Evolutionary conservation across 768 basidiomycete genomes (phyloP), one percentile per base, ranked within the genome.

Genomic region (Russula sp.): DNA sequence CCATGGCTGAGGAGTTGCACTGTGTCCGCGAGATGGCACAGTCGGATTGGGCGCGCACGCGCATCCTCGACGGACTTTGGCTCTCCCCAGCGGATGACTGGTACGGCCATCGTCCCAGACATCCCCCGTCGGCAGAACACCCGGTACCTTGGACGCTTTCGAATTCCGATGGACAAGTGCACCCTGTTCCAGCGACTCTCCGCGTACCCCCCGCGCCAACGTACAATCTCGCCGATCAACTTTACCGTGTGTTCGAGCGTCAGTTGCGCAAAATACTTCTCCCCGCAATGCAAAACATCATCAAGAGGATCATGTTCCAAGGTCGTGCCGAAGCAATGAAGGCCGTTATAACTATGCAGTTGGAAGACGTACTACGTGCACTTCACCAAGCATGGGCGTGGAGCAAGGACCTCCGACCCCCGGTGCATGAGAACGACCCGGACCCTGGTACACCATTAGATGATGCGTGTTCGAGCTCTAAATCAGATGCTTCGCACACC

Each of bases 61-160:
- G 88, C 50, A 84, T 91, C 51, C 72, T 90, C 20, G 88, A 91
- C 58, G 89, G 89, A 3, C 79, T 83, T 66, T 91, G 89, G 88
- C 72, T 84, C 47, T 85, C 80, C 53, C 89, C 88, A 10, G 86
- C 83, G 0, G 89, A 91, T 69, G 77, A 82, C 49, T 89, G 81
- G 80, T 87, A 83, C 54, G 72, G 74, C 10, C 51, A 61, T 54
- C 74, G 60, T 47, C 77, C 76, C 2, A 61, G 65, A 25, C 64
- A 59, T 0, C 60, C 57, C 4, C 68, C 54, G 34, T 34, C 65
- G 3, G 71, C 75, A 16, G 63, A 65, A 29, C 79, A 80, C 60
- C 88, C 88, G 0, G 87, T 84, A 67, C 83, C 87, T 0, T 89
- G 87, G 87, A 77, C 81, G 1, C 70, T 76, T 36, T 70, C 75